Conservation (phyloP, 2,329 filamentous ascomycete species). For the Penicillium palitans region DNA sequence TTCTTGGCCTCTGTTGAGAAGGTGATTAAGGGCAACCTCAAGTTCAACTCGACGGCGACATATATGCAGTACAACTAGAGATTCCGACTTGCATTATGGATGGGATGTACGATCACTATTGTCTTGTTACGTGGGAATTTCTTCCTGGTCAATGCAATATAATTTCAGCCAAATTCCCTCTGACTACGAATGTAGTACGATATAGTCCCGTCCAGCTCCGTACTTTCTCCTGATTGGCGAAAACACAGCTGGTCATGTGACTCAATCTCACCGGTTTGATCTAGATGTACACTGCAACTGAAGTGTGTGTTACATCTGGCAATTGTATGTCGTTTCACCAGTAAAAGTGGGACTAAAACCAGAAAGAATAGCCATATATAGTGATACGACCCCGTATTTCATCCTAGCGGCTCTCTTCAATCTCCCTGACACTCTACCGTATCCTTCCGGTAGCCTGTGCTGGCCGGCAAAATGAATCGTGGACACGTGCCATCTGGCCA, state of each 20-base stretch:
- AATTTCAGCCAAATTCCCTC: constrained; percentile 17
- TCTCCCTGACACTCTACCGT: constrained; percentile 8
- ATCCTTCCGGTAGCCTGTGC: constrained; percentile 24
- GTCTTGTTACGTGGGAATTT: constrained; percentile 23
- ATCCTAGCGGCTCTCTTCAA: neutral
- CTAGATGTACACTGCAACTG: neutral
- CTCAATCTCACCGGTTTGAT: neutral
- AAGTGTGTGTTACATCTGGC: neutral
- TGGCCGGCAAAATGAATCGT: constrained; percentile 29
- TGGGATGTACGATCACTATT: constrained; percentile 39
- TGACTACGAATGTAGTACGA: neutral
- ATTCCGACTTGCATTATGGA: constrained; percentile 28
- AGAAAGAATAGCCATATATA: neutral
- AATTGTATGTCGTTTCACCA: neutral
- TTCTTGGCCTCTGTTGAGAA: constrained; percentile 98
- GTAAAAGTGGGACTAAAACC: neutral
- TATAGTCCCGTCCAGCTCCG: neutral
- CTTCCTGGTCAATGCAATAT: constrained; percentile 20
- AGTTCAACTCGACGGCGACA: constrained; percentile 97
- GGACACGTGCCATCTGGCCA: constrained; percentile 36
- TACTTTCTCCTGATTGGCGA: neutral
- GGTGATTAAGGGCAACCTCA: constrained; percentile 98
- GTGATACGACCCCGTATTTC: neutral
- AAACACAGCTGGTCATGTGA: neutral
- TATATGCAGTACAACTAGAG: constrained; percentile 98